Base-by-base conservation (phyloP, 2,329 filamentous ascomycete species). In the Pseudogymnoascus destructans region DNA sequence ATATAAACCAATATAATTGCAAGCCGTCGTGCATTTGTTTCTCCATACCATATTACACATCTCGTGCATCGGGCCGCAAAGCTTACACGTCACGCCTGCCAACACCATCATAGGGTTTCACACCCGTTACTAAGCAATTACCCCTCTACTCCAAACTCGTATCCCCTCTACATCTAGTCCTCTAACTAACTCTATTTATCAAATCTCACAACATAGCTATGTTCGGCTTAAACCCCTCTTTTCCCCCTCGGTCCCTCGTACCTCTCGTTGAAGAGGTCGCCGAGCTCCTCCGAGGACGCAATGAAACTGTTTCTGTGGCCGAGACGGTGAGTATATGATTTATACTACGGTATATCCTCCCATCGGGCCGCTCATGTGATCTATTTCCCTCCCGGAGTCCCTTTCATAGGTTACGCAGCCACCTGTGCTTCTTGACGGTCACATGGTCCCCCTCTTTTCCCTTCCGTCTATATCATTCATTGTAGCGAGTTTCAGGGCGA, bases 251-350 rank as follows among this genome's bases (percentile, higher is more conserved):
- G 2, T 9, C 25, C 4, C 54, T 56, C 6, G 54, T 56, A 2
- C 54, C 54, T 7, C 63, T 70, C 27, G 66, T 67, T 9, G 52
- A 68, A 30, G 76, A 81, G 69, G 73, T 84, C 23, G 73, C 75
- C 2, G 66, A 69, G 2, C 73, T 82, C 36, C 73, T 85, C 36
- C 79, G 77, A 63, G 71, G 77, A 42, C 75, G 75, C 58, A 74
- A 76, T 60, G 77, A 83, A 66, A 82, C 75, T 32, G 73, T 85
- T 62, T 78, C 76, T 59, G 77, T 85, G 35, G 81, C 79, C 57
- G 82, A 85, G 68, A 85, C 81, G 17, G 77, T 78, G 70, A 55
- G 67, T 64, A 33, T 63, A 55, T 32, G 23, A 38, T 56, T 32
- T 38, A 58, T 21, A 58, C 30, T 38, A 57, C 30, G 55, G 49